phyloP scores from a whole-genome alignment of 441 rosid species.

The Isatis lusitanica region DNA sequence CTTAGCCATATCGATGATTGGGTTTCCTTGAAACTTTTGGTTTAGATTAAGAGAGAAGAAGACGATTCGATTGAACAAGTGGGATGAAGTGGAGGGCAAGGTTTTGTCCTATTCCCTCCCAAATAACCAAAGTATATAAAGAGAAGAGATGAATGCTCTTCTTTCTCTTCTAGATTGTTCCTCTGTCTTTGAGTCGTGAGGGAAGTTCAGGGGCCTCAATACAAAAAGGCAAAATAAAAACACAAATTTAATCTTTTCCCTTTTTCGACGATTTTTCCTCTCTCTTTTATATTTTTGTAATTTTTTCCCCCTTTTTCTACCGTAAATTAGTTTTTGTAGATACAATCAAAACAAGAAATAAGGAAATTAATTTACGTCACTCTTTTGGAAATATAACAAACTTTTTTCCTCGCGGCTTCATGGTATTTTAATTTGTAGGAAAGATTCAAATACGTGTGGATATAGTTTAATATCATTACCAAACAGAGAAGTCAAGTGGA shows the following conservation, averaged over 20 bases:
- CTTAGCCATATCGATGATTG: conserved; percentile 60
- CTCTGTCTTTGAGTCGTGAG: background rate
- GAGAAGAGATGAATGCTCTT: background rate
- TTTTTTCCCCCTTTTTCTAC: no score
- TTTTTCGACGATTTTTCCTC: no score
- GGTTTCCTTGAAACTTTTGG: background rate
- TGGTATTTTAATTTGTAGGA: background rate
- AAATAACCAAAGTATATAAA: background rate
- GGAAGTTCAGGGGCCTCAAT: background rate
- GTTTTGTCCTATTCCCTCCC: background rate
- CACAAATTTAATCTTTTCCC: no score
- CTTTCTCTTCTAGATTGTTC: conserved; percentile 15
- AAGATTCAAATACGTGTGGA: background rate
- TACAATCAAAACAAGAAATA: background rate
- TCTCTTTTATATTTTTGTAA: no score
- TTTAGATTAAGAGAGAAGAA: background rate
- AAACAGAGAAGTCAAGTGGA: background rate
- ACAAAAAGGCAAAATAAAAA: background rate
- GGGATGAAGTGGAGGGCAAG: conserved; percentile 8
- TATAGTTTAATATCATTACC: background rate
- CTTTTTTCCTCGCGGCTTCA: background rate
- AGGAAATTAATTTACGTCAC: background rate
- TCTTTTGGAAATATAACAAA: no score
- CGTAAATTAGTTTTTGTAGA: no score
- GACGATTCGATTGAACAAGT: background rate